Evolutionary conservation across 495 filamentous ascomycete species (phyloP).

Genomic region (Viridothelium virens): DNA sequence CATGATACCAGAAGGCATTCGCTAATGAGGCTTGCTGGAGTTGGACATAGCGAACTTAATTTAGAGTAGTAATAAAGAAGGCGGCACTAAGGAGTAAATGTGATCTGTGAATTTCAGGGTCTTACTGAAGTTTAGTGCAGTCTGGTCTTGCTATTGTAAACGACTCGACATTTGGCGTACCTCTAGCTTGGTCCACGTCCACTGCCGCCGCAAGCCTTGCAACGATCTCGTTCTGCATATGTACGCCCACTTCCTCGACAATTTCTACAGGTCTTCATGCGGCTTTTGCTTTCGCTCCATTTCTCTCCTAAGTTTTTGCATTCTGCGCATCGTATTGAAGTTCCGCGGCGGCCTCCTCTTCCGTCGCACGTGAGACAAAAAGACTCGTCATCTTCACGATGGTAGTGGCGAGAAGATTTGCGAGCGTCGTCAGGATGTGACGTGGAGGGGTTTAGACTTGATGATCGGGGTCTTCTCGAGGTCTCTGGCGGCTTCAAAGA

Average conservation of each 20-base stretch:
- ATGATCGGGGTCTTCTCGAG: background rate
- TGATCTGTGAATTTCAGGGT: no score
- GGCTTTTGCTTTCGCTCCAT: constrained; percentile 3
- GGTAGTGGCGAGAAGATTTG: background rate
- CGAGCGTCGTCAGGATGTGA: background rate
- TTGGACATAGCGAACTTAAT: no score
- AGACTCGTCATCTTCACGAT: background rate
- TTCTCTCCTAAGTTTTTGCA: constrained; percentile 4
- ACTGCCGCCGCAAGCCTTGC: constrained; percentile 1
- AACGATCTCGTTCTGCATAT: constrained; percentile 1
- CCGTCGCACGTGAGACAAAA: constrained; percentile 6
- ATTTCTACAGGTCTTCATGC: background rate
- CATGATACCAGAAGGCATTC: no score
- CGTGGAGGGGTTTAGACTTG: background rate
- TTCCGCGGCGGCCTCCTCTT: background rate
- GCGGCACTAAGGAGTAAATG: no score
- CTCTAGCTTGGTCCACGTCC: background rate
- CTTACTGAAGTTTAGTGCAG: no score
- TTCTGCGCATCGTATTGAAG: constrained; percentile 4
- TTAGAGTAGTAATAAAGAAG: no score
- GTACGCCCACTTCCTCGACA: constrained; percentile 7
- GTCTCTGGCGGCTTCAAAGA: background rate
- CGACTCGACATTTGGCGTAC: no score
- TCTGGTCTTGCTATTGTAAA: no score
- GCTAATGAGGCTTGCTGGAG: no score